These are phyloP conservation scores for Termitomyces sp. DNA, from an alignment of 768 basidiomycete species.

Conservation along the genomic window DNA sequence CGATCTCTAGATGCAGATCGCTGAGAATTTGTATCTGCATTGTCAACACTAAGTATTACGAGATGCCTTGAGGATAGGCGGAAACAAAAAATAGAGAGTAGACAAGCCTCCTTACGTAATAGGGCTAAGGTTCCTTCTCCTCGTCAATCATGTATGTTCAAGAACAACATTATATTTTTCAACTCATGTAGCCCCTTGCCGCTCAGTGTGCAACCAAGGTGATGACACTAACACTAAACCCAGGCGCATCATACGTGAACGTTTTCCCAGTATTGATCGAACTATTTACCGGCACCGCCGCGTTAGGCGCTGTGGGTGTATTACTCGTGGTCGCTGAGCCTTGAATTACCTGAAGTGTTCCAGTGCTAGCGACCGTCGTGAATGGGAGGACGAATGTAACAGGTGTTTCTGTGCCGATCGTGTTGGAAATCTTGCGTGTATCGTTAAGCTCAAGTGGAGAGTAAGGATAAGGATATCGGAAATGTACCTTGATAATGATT, in stretches of 20 bases:
- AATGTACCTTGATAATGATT: conserved; percentile 53
- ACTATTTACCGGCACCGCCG: conserved; percentile 39
- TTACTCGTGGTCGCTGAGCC: conserved; percentile 49
- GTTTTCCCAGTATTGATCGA: conserved; percentile 40
- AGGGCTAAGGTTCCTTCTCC: not conserved
- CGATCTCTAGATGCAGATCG: conserved; percentile 8
- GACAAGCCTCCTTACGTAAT: not conserved
- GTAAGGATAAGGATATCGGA: not conserved
- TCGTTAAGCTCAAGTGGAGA: not conserved
- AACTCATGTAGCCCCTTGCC: too few species aligned
- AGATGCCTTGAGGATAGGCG: not conserved
- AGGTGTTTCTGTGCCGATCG: conserved; percentile 29
- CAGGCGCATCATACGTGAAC: conserved; percentile 51
- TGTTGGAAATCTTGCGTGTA: conserved; percentile 44
- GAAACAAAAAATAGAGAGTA: not conserved
- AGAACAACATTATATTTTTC: not conserved
- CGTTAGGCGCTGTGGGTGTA: conserved; percentile 42
- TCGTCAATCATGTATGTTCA: not conserved
- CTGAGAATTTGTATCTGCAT: conserved; percentile 9
- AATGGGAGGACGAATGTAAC: conserved; percentile 54
- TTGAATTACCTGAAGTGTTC: conserved; percentile 42
- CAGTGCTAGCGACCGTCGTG: conserved; percentile 33
- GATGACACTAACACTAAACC: conserved; percentile 34
- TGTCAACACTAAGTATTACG: not conserved
- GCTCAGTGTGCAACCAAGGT: conserved; percentile 24